Conservation (phyloP, 441 rosid genomes). For the Omphalea diandra region DNA sequence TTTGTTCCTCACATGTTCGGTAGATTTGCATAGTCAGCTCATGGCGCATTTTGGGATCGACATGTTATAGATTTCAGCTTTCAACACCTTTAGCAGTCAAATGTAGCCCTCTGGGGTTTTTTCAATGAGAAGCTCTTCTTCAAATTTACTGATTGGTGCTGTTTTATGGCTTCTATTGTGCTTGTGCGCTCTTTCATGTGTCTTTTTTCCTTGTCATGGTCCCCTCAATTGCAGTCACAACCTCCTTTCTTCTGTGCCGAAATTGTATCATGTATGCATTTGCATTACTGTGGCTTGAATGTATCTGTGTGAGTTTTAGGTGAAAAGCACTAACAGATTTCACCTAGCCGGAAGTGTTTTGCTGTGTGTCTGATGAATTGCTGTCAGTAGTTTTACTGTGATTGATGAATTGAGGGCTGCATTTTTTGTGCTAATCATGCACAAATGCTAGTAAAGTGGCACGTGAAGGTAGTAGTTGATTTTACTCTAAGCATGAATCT, state of each 20-base stretch:
- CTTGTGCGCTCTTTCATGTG: not conserved
- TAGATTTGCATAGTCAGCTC: not conserved
- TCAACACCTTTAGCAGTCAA: not conserved
- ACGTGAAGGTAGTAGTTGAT: not conserved
- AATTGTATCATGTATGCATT: not conserved
- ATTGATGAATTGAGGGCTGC: not conserved
- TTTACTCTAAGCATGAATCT: not conserved
- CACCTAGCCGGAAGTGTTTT: not conserved
- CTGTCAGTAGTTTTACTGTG: too few relatives aligned
- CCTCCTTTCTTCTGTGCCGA: not conserved
- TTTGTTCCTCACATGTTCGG: not conserved
- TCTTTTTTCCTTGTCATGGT: not conserved
- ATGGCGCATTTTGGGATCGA: not conserved
- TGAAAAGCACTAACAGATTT: not conserved
- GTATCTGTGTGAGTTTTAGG: not conserved
- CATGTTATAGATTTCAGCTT: not conserved
- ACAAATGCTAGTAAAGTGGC: not conserved
- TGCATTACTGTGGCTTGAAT: not conserved
- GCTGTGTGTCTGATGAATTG: not conserved
- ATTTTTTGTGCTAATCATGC: not conserved
- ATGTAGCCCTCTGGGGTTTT: too few relatives aligned
- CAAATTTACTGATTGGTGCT: not conserved
- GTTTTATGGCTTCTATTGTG: not conserved
- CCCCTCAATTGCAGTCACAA: not conserved
- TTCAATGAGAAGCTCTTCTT: conserved; percentile 1